These are phyloP conservation scores for Zasmidium angulare DNA, from an alignment of 2,329 filamentous ascomycete species.

Conservation along the genomic window DNA sequence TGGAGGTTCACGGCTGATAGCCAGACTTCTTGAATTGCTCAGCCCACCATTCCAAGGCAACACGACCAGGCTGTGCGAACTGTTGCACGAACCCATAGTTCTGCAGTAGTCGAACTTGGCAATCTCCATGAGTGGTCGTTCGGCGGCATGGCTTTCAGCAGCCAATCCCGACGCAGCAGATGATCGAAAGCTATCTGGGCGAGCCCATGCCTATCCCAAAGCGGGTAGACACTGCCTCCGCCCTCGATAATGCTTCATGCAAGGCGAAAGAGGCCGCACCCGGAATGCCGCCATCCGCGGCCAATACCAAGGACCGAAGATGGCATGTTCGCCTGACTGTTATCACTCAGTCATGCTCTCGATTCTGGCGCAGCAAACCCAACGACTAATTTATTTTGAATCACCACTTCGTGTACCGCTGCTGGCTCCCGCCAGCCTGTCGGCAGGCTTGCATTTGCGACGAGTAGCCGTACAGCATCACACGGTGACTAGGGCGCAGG, in stretches of 20 bases:
- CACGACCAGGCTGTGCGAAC: conserved; percentile 1
- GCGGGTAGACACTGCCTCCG: conserved; percentile 7
- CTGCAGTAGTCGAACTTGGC: conserved; percentile 1
- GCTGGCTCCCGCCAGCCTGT: neutral
- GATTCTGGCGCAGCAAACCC: neutral
- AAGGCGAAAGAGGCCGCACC: conserved; percentile 5
- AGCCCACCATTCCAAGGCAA: conserved; percentile 1
- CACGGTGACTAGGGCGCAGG: too few relatives aligned
- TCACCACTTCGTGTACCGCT: neutral
- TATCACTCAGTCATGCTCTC: neutral
- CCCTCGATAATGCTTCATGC: conserved; percentile 7
- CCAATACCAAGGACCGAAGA: neutral
- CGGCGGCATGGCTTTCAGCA: conserved; percentile 2
- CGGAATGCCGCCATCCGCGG: neutral
- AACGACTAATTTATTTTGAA: neutral
- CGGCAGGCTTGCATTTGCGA: neutral
- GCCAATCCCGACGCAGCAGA: conserved; percentile 5
- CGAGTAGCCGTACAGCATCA: neutral
- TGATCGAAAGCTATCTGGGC: conserved; percentile 5
- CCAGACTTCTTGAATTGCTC: neutral
- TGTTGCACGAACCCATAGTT: neutral
- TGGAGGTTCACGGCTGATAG: neutral
- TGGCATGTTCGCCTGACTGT: neutral
- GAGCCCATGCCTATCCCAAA: conserved; percentile 4
- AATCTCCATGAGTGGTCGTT: neutral